Evolutionary conservation across 345 rosid species (phyloP).

Genomic region (Eucalyptus polybractea): DNA sequence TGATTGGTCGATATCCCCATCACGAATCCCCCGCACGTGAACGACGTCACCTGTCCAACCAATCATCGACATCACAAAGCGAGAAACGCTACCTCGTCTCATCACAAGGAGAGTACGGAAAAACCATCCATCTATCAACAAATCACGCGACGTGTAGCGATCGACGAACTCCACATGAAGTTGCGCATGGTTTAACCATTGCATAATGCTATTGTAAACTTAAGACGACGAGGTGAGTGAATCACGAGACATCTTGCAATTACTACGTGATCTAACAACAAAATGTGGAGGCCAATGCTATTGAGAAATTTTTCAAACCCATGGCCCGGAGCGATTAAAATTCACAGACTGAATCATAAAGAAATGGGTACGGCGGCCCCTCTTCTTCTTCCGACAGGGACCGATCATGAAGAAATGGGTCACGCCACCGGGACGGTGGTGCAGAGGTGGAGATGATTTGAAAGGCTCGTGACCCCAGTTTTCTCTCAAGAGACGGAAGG

Average conservation of each 20-base stretch:
- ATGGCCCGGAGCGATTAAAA: neutral
- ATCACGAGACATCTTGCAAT: neutral
- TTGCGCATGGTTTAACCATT: neutral
- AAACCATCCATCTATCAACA: neutral
- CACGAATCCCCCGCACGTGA: constrained; percentile 74
- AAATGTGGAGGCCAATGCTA: neutral
- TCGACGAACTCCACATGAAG: neutral
- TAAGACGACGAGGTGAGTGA: neutral
- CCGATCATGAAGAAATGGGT: neutral
- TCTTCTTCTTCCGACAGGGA: neutral
- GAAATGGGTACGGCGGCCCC: neutral
- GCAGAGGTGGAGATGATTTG: neutral
- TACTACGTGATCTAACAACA: neutral
- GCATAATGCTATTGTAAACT: neutral
- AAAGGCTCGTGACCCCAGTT: neutral
- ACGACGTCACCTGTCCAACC: constrained; percentile 49
- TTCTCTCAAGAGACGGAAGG: neutral
- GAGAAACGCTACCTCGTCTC: neutral
- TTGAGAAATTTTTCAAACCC: neutral
- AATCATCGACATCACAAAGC: neutral
- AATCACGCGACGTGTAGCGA: neutral
- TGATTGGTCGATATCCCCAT: constrained; percentile 62
- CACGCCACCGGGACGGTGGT: neutral
- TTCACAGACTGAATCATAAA: neutral
- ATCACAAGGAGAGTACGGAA: neutral